Percentiles rank a stretch among this genome's conserved stretches.
Evolutionary conservation across 177 flowering plant genomes (phyloP).

Genomic region (Vitis hybrid): DNA sequence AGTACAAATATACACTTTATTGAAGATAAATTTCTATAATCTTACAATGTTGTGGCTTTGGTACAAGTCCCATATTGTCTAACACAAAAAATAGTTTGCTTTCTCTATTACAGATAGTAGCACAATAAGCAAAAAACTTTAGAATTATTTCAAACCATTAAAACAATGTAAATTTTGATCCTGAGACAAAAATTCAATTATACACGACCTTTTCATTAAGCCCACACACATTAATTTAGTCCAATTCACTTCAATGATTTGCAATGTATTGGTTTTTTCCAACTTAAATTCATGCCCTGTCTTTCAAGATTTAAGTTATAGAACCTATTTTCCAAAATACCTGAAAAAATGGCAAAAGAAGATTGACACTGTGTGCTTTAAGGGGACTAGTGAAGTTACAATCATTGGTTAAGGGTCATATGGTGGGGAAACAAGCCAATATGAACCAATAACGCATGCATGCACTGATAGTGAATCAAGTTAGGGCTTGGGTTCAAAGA

Average conservation of each 20-base stretch:
- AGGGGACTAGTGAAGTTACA: slow-evolving; percentile 69
- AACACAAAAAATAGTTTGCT: slow-evolving; percentile 60
- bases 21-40: slow-evolving; percentile 5
- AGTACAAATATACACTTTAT: slow-evolving; percentile 3
- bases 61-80: slow-evolving; percentile 70
- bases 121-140: slow-evolving; percentile 17
- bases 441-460: slow-evolving; percentile 49
- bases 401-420: slow-evolving; percentile 68
- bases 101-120: slow-evolving; percentile 87
- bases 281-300: too few species aligned
- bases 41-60: slow-evolving; percentile 84
- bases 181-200: neutral
- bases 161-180: neutral
- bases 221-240: neutral
- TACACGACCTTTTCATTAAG: neutral
- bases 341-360: slow-evolving; percentile 63
- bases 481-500: slow-evolving; percentile 55
- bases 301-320: neutral
- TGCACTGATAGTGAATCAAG: slow-evolving; percentile 60
- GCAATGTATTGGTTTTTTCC: too few species aligned
- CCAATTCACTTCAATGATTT: too few species aligned
- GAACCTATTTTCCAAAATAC: slow-evolving; percentile 13
- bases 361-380: slow-evolving; percentile 73
- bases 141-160: neutral
- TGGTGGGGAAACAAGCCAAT: slow-evolving; percentile 66